A percentile compares a stretch with the other conserved stretches of the same genome.
Conservation (phyloP, 2,329 filamentous ascomycete genomes). For the Cytospora leucostoma region DNA sequence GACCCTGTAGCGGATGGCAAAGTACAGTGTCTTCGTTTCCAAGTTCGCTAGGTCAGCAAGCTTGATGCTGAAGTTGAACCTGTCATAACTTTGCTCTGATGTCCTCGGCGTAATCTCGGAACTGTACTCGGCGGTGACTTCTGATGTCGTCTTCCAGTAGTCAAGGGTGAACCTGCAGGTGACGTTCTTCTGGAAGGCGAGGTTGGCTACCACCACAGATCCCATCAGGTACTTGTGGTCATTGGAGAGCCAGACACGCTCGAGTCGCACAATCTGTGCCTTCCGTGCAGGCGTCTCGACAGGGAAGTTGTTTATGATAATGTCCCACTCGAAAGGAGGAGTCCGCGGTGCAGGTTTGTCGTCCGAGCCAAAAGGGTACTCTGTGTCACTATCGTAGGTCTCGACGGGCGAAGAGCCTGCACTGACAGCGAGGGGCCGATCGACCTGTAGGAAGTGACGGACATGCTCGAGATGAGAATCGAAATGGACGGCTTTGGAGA, state of each 20-base stretch:
- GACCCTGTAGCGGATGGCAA: conserved; percentile 87
- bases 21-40: conserved; percentile 87
- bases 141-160: conserved; percentile 98
- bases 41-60: conserved; percentile 88
- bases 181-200: conserved; percentile 86
- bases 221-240: conserved; percentile 88
- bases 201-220: conserved; percentile 79
- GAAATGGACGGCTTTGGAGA: conserved; percentile 97
- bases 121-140: conserved; percentile 86
- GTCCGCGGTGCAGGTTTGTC: conserved; percentile 44
- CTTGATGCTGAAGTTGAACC: conserved; percentile 94
- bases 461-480: conserved; percentile 96
- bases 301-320: conserved; percentile 82
- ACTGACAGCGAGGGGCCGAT: conserved; percentile 93
- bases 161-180: conserved; percentile 94
- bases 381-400: conserved; percentile 79
- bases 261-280: conserved; percentile 71
- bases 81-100: conserved; percentile 68
- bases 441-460: conserved; percentile 90
- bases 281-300: conserved; percentile 63
- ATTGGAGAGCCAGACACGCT: conserved; percentile 81
- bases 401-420: conserved; percentile 91
- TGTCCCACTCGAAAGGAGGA: conserved; percentile 80
- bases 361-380: conserved; percentile 78
- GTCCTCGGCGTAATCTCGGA: conserved; percentile 73